Percentiles rank a stretch among this genome's conserved stretches.
phyloP scores from a whole-genome alignment of 2,329 filamentous ascomycete species.

The Alternaria brassicicola region DNA sequence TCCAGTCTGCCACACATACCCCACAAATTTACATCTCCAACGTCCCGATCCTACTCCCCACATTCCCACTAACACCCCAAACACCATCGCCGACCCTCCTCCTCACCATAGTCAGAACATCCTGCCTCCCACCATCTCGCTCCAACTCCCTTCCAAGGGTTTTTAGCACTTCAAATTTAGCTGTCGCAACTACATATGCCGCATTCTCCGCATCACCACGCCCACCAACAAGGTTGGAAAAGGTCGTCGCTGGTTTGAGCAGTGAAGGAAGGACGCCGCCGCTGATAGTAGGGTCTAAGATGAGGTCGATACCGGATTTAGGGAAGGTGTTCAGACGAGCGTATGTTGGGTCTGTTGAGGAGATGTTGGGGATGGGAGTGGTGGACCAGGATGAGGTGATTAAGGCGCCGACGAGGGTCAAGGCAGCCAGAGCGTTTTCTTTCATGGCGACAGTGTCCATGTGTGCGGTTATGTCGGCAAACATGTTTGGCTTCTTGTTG shows the following conservation, averaged over 20 bases:
- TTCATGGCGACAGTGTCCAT: slow-evolving; percentile 64
- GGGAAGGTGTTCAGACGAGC: slow-evolving; percentile 46
- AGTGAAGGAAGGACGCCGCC: slow-evolving; percentile 61
- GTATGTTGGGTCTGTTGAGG: slow-evolving; percentile 58
- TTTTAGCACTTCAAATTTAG: slow-evolving; percentile 63
- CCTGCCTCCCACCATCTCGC: slow-evolving; percentile 43
- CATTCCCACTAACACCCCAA: slow-evolving; percentile 50
- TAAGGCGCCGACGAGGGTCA: slow-evolving; percentile 59
- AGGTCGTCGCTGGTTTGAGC: slow-evolving; percentile 62
- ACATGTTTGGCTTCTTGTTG: slow-evolving; percentile 57
- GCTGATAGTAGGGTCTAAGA: slow-evolving; percentile 59
- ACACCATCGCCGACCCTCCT: slow-evolving; percentile 52
- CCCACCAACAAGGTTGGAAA: slow-evolving; percentile 64
- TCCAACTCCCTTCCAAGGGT: slow-evolving; percentile 56
- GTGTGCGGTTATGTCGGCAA: slow-evolving; percentile 58
- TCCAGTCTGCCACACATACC: background rate
- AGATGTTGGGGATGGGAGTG: slow-evolving; percentile 48
- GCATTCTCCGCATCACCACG: slow-evolving; percentile 62
- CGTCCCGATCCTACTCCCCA: slow-evolving; percentile 55
- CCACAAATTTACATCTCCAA: slow-evolving; percentile 40
- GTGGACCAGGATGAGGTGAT: slow-evolving; percentile 62
- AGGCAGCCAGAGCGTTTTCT: slow-evolving; percentile 62
- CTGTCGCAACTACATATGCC: slow-evolving; percentile 62
- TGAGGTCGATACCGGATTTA: slow-evolving; percentile 56
- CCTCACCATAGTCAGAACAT: slow-evolving; percentile 51